Percentiles rank a stretch among this genome's conserved stretches.
These are phyloP conservation scores for Mycena haematopus DNA, from an alignment of 768 basidiomycete genomes.

Conservation along the genomic window DNA sequence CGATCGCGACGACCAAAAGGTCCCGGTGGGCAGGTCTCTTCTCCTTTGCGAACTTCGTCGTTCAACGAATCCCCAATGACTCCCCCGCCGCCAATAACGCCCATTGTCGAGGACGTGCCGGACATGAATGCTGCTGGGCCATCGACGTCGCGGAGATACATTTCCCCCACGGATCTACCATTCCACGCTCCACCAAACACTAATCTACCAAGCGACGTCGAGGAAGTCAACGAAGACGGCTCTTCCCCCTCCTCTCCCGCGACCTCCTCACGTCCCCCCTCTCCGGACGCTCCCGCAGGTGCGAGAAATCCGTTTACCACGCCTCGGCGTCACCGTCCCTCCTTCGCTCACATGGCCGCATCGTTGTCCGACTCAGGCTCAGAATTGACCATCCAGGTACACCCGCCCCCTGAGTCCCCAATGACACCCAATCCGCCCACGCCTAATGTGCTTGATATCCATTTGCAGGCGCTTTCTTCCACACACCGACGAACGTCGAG, in stretches of 20 bases:
- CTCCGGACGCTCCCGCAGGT: constrained; percentile 72
- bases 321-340: constrained; percentile 69
- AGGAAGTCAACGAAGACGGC: constrained; percentile 36
- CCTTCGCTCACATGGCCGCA: constrained; percentile 71
- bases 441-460: constrained; percentile 84
- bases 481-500: constrained; percentile 47
- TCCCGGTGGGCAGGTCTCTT: constrained; percentile 57
- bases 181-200: constrained; percentile 60
- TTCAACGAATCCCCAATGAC: constrained; percentile 51
- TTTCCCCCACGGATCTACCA: constrained; percentile 69
- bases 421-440: constrained; percentile 82
- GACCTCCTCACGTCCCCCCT: constrained; percentile 62
- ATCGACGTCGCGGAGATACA: constrained; percentile 56
- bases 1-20: constrained; percentile 70
- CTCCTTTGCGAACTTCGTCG: constrained; percentile 66
- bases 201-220: constrained; percentile 47
- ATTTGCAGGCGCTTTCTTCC: constrained; percentile 67
- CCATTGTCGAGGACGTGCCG: constrained; percentile 70
- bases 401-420: constrained; percentile 83
- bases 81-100: constrained; percentile 75
- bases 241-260: constrained; percentile 48
- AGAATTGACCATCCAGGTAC: constrained; percentile 72
- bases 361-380: constrained; percentile 68
- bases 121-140: constrained; percentile 54
- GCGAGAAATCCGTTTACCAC: constrained; percentile 82